Conservation (phyloP, 2,329 filamentous ascomycete species). For the Cladophialophora bantiana region DNA sequence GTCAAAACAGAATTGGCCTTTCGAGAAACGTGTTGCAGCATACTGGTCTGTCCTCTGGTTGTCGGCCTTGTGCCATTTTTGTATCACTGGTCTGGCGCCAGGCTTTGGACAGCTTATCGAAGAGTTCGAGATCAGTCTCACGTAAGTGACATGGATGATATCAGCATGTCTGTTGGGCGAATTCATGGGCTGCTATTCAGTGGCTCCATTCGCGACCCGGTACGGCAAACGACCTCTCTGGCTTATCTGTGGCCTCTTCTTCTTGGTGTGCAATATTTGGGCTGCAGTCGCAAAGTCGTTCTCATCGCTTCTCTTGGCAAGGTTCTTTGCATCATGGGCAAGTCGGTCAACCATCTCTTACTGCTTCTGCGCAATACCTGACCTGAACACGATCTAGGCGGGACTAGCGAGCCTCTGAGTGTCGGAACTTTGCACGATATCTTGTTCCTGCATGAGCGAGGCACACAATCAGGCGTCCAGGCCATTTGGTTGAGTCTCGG, state of each 20-base stretch:
- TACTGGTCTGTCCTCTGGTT: conserved; percentile 20
- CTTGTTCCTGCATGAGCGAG: conserved; percentile 65
- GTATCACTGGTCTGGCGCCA: conserved; percentile 20
- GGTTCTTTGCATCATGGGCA: conserved; percentile 3
- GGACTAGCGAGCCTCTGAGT: conserved; percentile 50
- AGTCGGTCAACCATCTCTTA: background rate
- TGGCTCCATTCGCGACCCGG: conserved; percentile 1
- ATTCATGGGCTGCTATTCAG: background rate
- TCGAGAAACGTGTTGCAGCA: conserved; percentile 2
- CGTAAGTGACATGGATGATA: conserved; percentile 33
- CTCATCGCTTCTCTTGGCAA: background rate
- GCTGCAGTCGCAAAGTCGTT: background rate
- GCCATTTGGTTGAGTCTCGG: conserved; percentile 37
- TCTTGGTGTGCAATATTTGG: conserved; percentile 8
- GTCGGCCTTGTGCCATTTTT: conserved; percentile 22
- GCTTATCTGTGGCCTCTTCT: background rate
- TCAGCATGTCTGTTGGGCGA: background rate
- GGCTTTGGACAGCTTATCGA: conserved; percentile 15
- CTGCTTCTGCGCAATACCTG: too few species aligned
- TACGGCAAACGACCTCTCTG: conserved; percentile 10
- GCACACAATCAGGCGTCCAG: conserved; percentile 45
- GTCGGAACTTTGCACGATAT: conserved; percentile 63
- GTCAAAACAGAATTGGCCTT: conserved; percentile 14
- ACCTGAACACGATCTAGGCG: background rate
- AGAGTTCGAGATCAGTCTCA: conserved; percentile 13